phyloP scores from a whole-genome alignment of 2,329 filamentous ascomycete species.

The Colletotrichum sansevieriae region DNA sequence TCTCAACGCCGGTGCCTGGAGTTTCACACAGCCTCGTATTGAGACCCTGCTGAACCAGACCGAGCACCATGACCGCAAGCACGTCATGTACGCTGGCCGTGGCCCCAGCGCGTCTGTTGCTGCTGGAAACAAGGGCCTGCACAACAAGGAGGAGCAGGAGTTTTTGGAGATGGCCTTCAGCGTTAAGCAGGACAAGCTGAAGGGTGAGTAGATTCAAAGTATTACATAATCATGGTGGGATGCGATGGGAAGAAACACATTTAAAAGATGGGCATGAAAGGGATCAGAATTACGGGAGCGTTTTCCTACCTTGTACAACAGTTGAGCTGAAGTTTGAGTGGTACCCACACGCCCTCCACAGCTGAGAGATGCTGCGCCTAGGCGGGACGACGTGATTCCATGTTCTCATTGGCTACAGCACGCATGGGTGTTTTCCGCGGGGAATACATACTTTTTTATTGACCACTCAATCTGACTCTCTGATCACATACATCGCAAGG shows the following conservation, averaged over 20 bases:
- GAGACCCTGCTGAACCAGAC: conserved; percentile 97
- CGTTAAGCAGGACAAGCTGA: conserved; percentile 77
- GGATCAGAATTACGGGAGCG: conserved; percentile 27
- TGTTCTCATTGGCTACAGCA: too few relatives aligned
- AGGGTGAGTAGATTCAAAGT: conserved; percentile 66
- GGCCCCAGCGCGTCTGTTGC: conserved; percentile 94
- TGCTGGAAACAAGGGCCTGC: conserved; percentile 88
- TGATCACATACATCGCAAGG: too few relatives aligned
- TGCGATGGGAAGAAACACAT: conserved; percentile 9
- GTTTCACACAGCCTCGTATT: conserved; percentile 95
- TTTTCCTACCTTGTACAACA: conserved; percentile 20
- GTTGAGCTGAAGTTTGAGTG: conserved; percentile 24
- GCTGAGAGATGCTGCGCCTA: conserved; percentile 1
- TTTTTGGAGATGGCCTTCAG: conserved; percentile 76
- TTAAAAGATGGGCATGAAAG: conserved; percentile 8
- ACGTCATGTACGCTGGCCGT: conserved; percentile 97
- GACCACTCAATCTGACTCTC: too few relatives aligned
- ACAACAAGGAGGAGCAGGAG: conserved; percentile 93
- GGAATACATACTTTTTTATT: too few relatives aligned
- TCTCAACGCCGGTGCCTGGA: conserved; percentile 96
- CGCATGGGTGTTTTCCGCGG: too few relatives aligned
- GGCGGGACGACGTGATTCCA: too few relatives aligned
- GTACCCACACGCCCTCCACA: conserved; percentile 15
- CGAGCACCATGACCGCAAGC: conserved; percentile 90
- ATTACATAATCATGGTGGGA: conserved; percentile 1